Evolutionary conservation across 1,139 yeast species (phyloP), one percentile per base, ranked within the genome.

Genomic region (Lodderomyces parapsilosis): DNA sequence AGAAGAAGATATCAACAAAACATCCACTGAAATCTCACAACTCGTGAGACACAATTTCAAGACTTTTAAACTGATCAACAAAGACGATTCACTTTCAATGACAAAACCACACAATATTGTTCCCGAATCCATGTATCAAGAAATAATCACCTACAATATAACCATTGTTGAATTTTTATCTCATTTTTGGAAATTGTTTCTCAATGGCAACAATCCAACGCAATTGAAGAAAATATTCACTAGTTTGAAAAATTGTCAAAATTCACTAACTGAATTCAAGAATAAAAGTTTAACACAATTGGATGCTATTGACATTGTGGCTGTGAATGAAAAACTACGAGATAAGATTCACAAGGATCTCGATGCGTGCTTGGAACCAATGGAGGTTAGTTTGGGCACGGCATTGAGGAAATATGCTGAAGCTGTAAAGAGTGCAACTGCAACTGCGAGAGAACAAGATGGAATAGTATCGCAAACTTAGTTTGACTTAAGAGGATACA

Each of bases 41-140:
- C 68, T 83, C 20, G 78, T 82, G 14, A 77, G 77, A 54, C 71
- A 74, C 42, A 84, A 83, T 55, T 76, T 81, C 38, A 77, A 62
- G 41, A 51, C 59, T 2, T 62, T 49, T 43, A 60, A 52, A 44
- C 47, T 56, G 28, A 47, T 50, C 7, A 46, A 49, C 32, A 44
- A 44, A 40, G 49, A 43, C 24, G 46, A 36, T 6, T 31, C 41
- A 15, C 4, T 13, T 11, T 10, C n/a, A 2, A 6, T 11, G 23
- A 35, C 38, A 10, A 45, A 43, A 23, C 48, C 38, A 43, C 50
- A 20, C 47, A 55, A 60, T 39, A 51, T 70, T 13, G 56, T 71
- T 3, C 60, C 71, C 1, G 57, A 56, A 6, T 43, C 48, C 4
- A 47, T 58, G 15, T 53, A 60, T 4, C 73, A 69, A 46, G 73